phyloP scores from a whole-genome alignment of 1,284 basidiomycete species.

The Heliocybe sulcata region DNA sequence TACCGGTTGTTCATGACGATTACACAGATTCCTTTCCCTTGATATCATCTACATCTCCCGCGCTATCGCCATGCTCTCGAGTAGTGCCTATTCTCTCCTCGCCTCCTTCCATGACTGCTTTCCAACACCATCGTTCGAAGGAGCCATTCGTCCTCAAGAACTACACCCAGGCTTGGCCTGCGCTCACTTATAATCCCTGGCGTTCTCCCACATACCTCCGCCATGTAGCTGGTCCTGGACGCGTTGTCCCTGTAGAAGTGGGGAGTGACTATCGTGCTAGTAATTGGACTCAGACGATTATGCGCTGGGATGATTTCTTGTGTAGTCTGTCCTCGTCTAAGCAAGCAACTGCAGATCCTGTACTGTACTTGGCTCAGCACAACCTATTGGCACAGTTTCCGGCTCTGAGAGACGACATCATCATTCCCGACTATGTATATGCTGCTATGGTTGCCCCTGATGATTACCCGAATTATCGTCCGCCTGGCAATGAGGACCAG shows the following conservation, averaged over 20 bases:
- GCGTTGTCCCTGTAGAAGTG: constrained; percentile 88
- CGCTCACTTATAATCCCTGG: constrained; percentile 66
- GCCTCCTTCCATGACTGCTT: constrained; percentile 51
- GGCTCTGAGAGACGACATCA: constrained; percentile 63
- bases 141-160: constrained; percentile 71
- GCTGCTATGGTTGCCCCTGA: constrained; percentile 43
- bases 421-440: constrained; percentile 86
- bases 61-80: constrained; percentile 10
- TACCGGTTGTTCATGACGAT: constrained; percentile 5
- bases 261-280: constrained; percentile 78
- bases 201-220: constrained; percentile 60
- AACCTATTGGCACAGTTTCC: constrained; percentile 85
- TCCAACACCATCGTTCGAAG: constrained; percentile 33
- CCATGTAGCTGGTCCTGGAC: constrained; percentile 62
- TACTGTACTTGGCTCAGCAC: constrained; percentile 90
- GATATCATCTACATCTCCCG: constrained; percentile 10
- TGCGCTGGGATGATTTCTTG: constrained; percentile 76
- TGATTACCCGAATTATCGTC: constrained; percentile 45
- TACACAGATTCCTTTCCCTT: constrained; percentile 1
- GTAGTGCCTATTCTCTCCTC: constrained; percentile 27
- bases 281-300: constrained; percentile 79
- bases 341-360: constrained; percentile 13
- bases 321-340: constrained; percentile 27
- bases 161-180: constrained; percentile 63
- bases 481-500: constrained; percentile 64